Evolutionary conservation across 352 stramenopile species (phyloP), one percentile per base, ranked within the genome.

Genomic region (Pythium aphanidermatum): DNA sequence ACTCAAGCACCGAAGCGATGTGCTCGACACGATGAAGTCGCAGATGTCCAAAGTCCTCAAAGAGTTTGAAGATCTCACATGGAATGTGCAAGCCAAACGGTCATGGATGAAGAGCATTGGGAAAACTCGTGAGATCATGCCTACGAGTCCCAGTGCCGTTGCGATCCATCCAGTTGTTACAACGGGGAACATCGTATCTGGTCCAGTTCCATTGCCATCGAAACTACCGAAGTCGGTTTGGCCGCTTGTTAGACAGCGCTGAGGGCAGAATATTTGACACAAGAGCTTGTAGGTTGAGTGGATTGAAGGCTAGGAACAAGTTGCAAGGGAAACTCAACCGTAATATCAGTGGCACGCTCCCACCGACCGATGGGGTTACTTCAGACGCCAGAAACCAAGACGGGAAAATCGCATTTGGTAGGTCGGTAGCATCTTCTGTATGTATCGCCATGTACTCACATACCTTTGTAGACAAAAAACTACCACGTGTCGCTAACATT

Each of bases 401-500:
- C 10, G 76, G 74, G 12, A 88, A 85, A 33, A 62, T 86, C 28
- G 42, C 66, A 2, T 85, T 88, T 56, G 75, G 75, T 88, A 47
- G 19, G 63, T 42, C 2, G 17, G 9, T 23, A 9, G 23, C 20
- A 17, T 13, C 3, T 31, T 17, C n/a, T n/a, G n/a, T 12, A 37
- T 42, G 10, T 35, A 12, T 42, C 37, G 25, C 28, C 11, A 8
- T 27, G 3, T 32, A 1, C 2, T 25, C 23, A 30, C 13, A 33
- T 40, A 34, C 37, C 24, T 14, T 54, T 21, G 5, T 31, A 88
- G 76, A 83, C 42, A 86, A 84, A 54, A 70, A 78, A 37, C 59
- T 88, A 7, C 76, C 76, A 34, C 71, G 76, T 14, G 76, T 88
- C 17, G 76, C 76, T 4, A 66, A 74, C 41, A 88, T 88, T 10